Percentiles rank a stretch among this genome's conserved stretches.
Conservation (phyloP, 441 rosid genomes). For the Sinapis alba region DNA sequence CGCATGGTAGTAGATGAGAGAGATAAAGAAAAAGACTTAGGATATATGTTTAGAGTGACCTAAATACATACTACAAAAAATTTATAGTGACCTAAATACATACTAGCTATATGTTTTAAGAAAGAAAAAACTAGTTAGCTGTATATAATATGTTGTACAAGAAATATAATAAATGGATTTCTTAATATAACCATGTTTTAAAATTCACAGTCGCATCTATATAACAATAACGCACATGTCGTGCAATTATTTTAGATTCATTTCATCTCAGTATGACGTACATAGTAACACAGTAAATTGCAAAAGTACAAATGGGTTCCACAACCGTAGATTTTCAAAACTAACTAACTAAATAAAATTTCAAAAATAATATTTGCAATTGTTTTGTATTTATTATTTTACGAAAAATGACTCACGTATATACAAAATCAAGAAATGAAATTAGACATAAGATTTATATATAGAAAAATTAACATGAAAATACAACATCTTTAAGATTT, state of each 20-base stretch:
- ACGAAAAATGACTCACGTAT: background rate
- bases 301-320: constrained; percentile 32
- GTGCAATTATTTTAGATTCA: constrained; percentile 3
- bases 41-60: no score
- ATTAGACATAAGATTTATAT: background rate
- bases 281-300: background rate
- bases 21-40: no score
- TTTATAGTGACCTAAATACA: background rate
- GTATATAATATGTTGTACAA: background rate
- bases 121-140: background rate
- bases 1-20: no score
- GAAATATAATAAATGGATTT: background rate
- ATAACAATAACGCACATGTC: constrained; percentile 15
- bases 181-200: constrained; percentile 9
- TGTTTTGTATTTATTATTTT: background rate
- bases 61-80: background rate
- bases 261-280: background rate
- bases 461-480: background rate
- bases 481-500: background rate
- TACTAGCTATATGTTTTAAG: background rate
- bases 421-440: background rate
- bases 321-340: constrained; percentile 12
- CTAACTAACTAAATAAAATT: constrained; percentile 7
- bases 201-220: constrained; percentile 19
- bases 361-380: background rate